phyloP scores from a whole-genome alignment of 257 asterid species.

The Rehmannia glutinosa region DNA sequence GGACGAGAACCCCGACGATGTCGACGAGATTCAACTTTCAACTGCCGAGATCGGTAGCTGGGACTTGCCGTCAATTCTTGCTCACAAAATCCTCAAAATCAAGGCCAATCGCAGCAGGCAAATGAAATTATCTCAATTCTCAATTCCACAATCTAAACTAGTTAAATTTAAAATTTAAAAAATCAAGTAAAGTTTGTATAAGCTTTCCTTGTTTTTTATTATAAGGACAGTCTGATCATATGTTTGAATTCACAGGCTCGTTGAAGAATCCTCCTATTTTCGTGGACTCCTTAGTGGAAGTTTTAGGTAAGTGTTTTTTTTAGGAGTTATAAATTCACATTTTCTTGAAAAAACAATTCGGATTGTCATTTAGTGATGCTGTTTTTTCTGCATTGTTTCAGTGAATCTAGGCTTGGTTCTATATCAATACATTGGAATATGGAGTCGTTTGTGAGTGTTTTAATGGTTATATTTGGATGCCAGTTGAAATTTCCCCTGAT shows the following conservation, averaged over 20 bases:
- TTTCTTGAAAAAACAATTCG: neutral
- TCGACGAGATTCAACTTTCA: constrained; percentile 39
- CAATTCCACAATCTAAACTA: neutral
- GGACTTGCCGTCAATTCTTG: constrained; percentile 50
- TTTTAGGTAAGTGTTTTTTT: constrained; percentile 43
- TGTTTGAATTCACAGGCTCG: constrained; percentile 41
- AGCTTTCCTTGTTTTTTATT: neutral
- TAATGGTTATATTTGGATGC: constrained; percentile 54
- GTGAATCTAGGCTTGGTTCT: constrained; percentile 50
- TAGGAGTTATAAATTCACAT: neutral
- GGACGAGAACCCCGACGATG: constrained; percentile 22
- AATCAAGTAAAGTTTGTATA: neutral
- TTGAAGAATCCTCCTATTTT: constrained; percentile 66
- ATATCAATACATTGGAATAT: constrained; percentile 57
- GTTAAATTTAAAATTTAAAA: neutral
- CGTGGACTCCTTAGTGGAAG: constrained; percentile 71
- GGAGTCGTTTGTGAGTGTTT: constrained; percentile 47
- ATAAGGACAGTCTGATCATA: constrained; percentile 1
- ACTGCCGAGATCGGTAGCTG: constrained; percentile 46
- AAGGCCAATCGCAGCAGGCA: constrained; percentile 50
- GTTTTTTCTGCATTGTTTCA: constrained; percentile 20
- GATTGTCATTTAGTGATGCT: neutral
- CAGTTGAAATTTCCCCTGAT: constrained; percentile 39
- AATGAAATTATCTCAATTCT: neutral
- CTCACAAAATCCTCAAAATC: constrained; percentile 40